phyloP scores from a whole-genome alignment of 208 protist species.

The Acanthamoeba triangularis region DNA sequence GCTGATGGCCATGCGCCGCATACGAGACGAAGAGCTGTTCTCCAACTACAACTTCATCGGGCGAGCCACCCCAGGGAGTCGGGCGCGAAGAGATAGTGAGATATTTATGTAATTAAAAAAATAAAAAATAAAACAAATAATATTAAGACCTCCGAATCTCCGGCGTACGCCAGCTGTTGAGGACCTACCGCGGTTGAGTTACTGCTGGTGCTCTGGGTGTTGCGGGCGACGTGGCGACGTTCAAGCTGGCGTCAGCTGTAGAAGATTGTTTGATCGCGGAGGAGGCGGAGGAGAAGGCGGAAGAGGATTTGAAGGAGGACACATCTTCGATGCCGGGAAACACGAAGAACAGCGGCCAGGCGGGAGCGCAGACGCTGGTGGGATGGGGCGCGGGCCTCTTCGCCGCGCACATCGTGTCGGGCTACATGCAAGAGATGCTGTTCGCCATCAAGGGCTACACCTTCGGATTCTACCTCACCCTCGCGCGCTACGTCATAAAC shows the following conservation, averaged over 20 bases:
- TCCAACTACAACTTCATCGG: constrained; percentile 62
- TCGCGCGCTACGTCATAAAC: not conserved
- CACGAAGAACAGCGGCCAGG: not conserved
- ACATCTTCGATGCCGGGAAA: not conserved
- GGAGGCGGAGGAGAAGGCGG: not conserved
- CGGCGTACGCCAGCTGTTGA: too few species aligned
- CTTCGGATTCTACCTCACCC: constrained; percentile 59
- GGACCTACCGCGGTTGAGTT: too few species aligned
- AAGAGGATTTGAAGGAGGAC: not conserved
- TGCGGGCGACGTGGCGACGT: too few species aligned
- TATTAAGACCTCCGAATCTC: too few species aligned
- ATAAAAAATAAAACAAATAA: too few species aligned
- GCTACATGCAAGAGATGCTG: constrained; percentile 38
- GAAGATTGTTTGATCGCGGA: not conserved
- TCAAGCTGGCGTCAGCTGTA: too few species aligned
- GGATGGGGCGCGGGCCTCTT: not conserved
- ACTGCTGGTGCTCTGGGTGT: too few species aligned
- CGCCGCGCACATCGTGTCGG: not conserved
- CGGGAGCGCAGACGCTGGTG: not conserved
- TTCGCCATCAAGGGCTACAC: constrained; percentile 42
- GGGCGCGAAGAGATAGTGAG: too few species aligned
- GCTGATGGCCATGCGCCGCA: constrained; percentile 36
- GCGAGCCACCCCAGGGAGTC: not conserved
- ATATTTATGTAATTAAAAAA: too few species aligned
- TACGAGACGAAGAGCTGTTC: constrained; percentile 54